Percentiles rank a stretch among this genome's conserved stretches.
Evolutionary conservation across 495 filamentous ascomycete species (phyloP).

Genomic region (Xylaria intraflava): DNA sequence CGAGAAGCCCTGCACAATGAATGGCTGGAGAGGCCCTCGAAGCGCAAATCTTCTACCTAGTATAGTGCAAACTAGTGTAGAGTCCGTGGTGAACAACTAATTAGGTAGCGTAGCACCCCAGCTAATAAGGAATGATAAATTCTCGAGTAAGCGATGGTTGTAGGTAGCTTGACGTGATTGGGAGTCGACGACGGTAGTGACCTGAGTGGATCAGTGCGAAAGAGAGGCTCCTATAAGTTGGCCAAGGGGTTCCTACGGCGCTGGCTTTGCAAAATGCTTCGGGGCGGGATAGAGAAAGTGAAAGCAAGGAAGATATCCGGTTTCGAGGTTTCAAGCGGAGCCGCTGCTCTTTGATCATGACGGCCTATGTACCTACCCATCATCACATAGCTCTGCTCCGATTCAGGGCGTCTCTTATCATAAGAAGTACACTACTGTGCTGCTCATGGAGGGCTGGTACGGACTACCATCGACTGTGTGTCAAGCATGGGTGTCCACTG

Average conservation of each 20-base stretch:
- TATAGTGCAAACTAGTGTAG: too few species aligned
- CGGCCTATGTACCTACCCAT: conserved; percentile 17
- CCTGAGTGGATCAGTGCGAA: not conserved
- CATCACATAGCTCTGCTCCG: conserved; percentile 14
- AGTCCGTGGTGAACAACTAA: conserved; percentile 11
- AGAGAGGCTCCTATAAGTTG: not conserved
- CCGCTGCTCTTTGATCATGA: conserved; percentile 20
- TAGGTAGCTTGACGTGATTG: not conserved
- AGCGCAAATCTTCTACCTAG: conserved; percentile 7
- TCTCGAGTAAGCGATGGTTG: not conserved
- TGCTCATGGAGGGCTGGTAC: conserved; percentile 17
- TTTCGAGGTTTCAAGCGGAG: conserved; percentile 13
- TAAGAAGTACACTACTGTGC: conserved; percentile 4
- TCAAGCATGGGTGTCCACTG: conserved; percentile 27
- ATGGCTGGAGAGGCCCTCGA: conserved; percentile 27
- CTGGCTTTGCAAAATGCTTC: not conserved
- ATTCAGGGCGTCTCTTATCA: conserved; percentile 29
- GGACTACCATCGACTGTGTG: conserved; percentile 17
- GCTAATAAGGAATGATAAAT: not conserved
- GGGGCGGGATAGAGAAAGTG: not conserved
- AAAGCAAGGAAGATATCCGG: not conserved
- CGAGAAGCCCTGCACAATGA: conserved; percentile 31
- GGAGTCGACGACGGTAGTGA: not conserved
- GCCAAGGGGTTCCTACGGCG: not conserved
- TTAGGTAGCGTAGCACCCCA: conserved; percentile 8